A percentile compares a stretch with the other conserved stretches of the same genome.
Evolutionary conservation across 2,329 filamentous ascomycete genomes (phyloP).

Genomic region (Aspergillus glaucus): DNA sequence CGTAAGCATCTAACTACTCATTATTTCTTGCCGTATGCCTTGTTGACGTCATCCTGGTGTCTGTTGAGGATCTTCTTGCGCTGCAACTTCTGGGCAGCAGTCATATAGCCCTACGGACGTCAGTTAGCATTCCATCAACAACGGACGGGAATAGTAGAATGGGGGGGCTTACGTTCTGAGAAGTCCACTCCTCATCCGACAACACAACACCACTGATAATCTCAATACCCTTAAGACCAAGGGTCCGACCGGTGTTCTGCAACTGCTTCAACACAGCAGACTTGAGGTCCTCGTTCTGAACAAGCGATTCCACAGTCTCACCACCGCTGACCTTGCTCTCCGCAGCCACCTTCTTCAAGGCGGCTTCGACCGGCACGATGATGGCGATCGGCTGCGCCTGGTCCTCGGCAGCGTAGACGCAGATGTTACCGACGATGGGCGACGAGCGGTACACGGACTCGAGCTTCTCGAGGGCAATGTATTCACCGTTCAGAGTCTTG

Average conservation of each 20-base stretch:
- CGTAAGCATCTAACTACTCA: conserved; percentile 1
- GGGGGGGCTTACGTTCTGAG: conserved; percentile 31
- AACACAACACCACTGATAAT: conserved; percentile 40
- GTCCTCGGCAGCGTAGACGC: conserved; percentile 72
- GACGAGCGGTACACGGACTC: conserved; percentile 83
- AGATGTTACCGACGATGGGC: conserved; percentile 76
- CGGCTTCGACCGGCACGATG: conserved; percentile 57
- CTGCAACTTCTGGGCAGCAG: conserved; percentile 67
- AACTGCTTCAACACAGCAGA: conserved; percentile 35
- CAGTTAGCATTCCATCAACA: conserved; percentile 6
- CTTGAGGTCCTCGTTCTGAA: conserved; percentile 44
- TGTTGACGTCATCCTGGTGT: conserved; percentile 56
- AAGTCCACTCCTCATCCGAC: conserved; percentile 42
- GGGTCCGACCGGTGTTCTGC: conserved; percentile 30
- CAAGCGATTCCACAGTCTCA: conserved; percentile 60
- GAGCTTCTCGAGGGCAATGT: conserved; percentile 93
- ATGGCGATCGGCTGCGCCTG: conserved; percentile 76
- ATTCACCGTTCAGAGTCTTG: conserved; percentile 92
- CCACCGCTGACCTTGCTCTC: conserved; percentile 60
- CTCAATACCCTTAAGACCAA: conserved; percentile 35
- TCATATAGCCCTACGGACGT: conserved; percentile 53
- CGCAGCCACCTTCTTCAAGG: conserved; percentile 50
- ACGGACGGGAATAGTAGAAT: background rate
- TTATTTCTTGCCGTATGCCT: conserved; percentile 50
- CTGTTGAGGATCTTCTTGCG: conserved; percentile 59